phyloP scores from a whole-genome alignment of 768 basidiomycete species.

The Tulasnella calospora region DNA sequence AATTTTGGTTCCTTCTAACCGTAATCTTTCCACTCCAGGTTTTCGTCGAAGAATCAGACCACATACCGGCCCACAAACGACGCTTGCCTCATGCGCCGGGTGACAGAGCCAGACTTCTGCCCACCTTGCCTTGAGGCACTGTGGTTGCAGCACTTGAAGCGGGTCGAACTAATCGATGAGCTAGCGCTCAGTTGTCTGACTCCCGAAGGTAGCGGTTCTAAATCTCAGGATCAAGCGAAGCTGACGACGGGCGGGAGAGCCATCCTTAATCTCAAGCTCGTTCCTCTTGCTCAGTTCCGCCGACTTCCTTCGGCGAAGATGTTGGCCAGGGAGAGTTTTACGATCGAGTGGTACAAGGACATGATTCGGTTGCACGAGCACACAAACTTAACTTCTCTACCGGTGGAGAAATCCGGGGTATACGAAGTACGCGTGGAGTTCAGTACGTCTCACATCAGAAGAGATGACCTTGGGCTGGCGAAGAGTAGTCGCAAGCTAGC shows the following conservation, averaged over 20 bases:
- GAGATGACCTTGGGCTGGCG: neutral
- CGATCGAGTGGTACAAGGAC: constrained; percentile 11
- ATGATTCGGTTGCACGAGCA: neutral
- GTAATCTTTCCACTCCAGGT: constrained; percentile 40
- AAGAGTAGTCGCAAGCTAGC: neutral
- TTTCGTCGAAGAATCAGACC: constrained; percentile 57
- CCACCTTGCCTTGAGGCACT: constrained; percentile 67
- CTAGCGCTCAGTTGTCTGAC: constrained; percentile 31
- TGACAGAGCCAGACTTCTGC: constrained; percentile 68
- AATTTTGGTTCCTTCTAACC: neutral
- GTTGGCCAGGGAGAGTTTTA: neutral
- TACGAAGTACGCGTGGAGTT: constrained; percentile 5
- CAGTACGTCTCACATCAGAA: neutral
- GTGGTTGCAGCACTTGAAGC: constrained; percentile 60
- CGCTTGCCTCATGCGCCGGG: constrained; percentile 74
- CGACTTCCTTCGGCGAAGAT: neutral
- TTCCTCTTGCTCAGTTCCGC: constrained; percentile 59
- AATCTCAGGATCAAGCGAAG: neutral
- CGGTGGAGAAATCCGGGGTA: neutral
- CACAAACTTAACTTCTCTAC: constrained; percentile 8
- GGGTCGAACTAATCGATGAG: constrained; percentile 58
- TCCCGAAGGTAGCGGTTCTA: neutral
- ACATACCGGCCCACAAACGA: constrained; percentile 78
- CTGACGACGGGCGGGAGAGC: constrained; percentile 32
- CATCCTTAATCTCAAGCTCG: constrained; percentile 47